Percentiles rank a stretch among this genome's conserved stretches.
Evolutionary conservation across 768 basidiomycete species (phyloP).

Genomic region (Mycena maculata): DNA sequence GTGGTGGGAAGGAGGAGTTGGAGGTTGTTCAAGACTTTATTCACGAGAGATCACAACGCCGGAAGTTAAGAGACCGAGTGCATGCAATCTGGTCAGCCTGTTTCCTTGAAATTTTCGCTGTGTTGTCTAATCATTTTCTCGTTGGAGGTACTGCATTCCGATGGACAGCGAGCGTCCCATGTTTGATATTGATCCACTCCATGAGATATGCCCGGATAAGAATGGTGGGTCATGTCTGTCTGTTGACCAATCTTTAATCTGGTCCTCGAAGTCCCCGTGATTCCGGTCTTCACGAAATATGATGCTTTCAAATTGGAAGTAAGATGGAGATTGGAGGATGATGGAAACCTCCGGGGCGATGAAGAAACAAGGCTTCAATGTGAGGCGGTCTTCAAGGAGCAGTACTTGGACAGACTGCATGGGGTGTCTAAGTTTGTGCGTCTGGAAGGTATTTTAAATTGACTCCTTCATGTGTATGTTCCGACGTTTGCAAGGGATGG

Average conservation of each 20-base stretch:
- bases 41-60: neutral
- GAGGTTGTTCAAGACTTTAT: too few species aligned
- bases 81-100: neutral
- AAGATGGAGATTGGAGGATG: neutral
- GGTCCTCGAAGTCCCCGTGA: neutral
- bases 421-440: neutral
- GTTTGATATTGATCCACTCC: neutral
- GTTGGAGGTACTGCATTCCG: slow-evolving; percentile 4
- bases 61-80: neutral
- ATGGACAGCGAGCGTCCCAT: neutral
- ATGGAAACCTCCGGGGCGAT: too few species aligned
- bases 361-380: neutral
- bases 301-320: neutral
- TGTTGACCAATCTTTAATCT: neutral
- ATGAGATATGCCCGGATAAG: neutral
- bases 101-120: too few species aligned
- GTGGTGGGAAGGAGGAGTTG: too few species aligned
- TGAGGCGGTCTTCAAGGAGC: neutral
- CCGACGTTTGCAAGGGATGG: neutral
- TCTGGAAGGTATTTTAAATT: neutral
- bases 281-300: too few species aligned
- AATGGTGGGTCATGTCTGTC: neutral
- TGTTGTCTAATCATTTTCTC: neutral
- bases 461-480: neutral
- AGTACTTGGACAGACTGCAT: neutral